phyloP scores from a whole-genome alignment of 805 yeast species.

The Blastobotrys robertii region DNA sequence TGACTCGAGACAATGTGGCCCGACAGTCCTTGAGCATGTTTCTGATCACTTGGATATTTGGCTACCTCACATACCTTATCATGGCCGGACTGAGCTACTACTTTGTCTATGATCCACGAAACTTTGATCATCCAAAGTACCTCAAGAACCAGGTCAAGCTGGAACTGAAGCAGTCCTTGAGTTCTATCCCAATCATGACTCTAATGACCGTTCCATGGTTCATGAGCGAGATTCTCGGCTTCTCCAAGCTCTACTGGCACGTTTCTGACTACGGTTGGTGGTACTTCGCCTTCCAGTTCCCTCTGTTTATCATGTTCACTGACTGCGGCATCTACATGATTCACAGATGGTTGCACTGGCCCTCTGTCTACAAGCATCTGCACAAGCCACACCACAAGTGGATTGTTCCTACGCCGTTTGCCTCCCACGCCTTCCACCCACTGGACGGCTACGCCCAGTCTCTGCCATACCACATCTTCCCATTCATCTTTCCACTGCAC shows the following conservation, averaged over 20 bases:
- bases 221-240: conserved; percentile 71
- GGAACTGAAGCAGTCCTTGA: conserved; percentile 69
- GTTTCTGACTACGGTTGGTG: conserved; percentile 59
- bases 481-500: conserved; percentile 86
- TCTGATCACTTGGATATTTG: conserved; percentile 66
- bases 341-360: conserved; percentile 93
- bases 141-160: conserved; percentile 84
- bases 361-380: conserved; percentile 67
- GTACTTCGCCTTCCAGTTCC: conserved; percentile 59
- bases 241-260: conserved; percentile 65
- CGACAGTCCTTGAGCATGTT: conserved; percentile 66
- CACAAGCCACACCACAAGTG: conserved; percentile 99
- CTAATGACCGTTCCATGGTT: conserved; percentile 84
- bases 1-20: conserved; percentile 60
- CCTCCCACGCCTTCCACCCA: conserved; percentile 98
- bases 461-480: conserved; percentile 86
- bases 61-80: conserved; percentile 69
- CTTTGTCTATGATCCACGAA: conserved; percentile 75
- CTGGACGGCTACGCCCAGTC: conserved; percentile 93
- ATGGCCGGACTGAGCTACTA: conserved; percentile 71
- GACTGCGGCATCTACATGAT: conserved; percentile 87
- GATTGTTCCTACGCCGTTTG: conserved; percentile 97
- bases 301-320: conserved; percentile 80
- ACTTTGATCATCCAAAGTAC: conserved; percentile 92
- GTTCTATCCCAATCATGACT: conserved; percentile 88